Conservation (phyloP, 2,329 filamentous ascomycete genomes). For the Aspergillus sp. region DNA sequence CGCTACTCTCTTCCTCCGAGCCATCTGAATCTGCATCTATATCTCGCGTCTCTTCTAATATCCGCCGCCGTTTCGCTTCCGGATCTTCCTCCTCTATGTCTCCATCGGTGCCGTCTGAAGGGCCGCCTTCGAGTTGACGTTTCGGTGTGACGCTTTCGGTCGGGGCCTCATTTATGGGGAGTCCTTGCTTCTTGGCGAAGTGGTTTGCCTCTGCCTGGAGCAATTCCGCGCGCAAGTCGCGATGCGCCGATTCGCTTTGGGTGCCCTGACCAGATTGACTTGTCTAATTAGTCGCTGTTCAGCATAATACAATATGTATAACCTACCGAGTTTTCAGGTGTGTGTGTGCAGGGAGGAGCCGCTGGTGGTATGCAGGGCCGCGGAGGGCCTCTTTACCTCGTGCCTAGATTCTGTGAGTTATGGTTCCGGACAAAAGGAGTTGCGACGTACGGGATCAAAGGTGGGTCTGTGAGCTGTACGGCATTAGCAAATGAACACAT, state of each 20-base stretch:
- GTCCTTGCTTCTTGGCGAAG: slow-evolving; percentile 79
- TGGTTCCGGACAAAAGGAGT: slow-evolving; percentile 24
- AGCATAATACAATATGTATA: not conserved
- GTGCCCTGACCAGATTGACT: slow-evolving; percentile 87
- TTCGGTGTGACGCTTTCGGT: slow-evolving; percentile 54
- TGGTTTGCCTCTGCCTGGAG: slow-evolving; percentile 84
- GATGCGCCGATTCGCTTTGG: slow-evolving; percentile 66
- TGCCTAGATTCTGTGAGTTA: slow-evolving; percentile 55
- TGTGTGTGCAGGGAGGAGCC: slow-evolving; percentile 89
- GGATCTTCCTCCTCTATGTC: slow-evolving; percentile 62
- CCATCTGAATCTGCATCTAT: slow-evolving; percentile 80
- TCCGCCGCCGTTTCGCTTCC: slow-evolving; percentile 79
- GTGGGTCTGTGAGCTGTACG: slow-evolving; percentile 74
- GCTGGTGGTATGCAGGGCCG: slow-evolving; percentile 93
- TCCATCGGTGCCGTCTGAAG: slow-evolving; percentile 31
- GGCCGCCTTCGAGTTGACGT: slow-evolving; percentile 60
- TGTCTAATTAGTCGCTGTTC: slow-evolving; percentile 19
- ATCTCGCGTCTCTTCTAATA: slow-evolving; percentile 83
- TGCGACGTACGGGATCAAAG: slow-evolving; percentile 76
- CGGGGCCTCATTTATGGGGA: slow-evolving; percentile 48
- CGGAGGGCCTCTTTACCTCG: slow-evolving; percentile 92
- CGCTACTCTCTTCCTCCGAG: slow-evolving; percentile 58
- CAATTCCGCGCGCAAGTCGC: slow-evolving; percentile 86
- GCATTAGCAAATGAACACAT: slow-evolving; percentile 13
- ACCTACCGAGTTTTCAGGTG: slow-evolving; percentile 79